Conservation (phyloP, 2,329 filamentous ascomycete species). For the Cryphonectria nitschkei region DNA sequence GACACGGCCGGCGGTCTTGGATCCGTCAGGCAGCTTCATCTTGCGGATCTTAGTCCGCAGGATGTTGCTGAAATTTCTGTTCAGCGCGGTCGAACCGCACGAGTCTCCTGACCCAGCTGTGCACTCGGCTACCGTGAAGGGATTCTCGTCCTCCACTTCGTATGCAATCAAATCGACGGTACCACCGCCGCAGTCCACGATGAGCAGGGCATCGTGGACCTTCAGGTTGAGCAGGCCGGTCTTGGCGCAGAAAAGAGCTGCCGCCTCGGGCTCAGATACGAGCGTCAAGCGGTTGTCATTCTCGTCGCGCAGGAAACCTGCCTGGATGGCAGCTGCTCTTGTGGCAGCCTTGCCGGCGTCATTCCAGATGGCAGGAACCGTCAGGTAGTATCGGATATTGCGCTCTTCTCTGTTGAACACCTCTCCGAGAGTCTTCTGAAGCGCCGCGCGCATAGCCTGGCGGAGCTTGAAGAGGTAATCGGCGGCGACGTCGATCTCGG, state of each 20-base stretch:
- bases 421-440: conserved; percentile 95
- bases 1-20: conserved; percentile 95
- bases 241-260: conserved; percentile 97
- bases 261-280: conserved; percentile 94
- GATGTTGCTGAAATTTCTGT: conserved; percentile 98
- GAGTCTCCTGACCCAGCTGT: conserved; percentile 97
- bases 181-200: conserved; percentile 97
- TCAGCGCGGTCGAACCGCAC: conserved; percentile 96
- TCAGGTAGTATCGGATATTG: conserved; percentile 97
- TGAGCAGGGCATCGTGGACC: conserved; percentile 96
- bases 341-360: conserved; percentile 98
- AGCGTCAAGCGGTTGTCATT: conserved; percentile 96
- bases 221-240: conserved; percentile 94
- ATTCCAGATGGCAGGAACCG: conserved; percentile 99
- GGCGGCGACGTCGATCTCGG: conserved; percentile 98
- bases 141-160: conserved; percentile 96
- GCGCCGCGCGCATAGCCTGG: conserved; percentile 92
- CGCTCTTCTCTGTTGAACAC: conserved; percentile 98
- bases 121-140: conserved; percentile 95
- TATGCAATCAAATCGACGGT: conserved; percentile 99
- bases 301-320: conserved; percentile 93
- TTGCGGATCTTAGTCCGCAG: conserved; percentile 96
- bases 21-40: conserved; percentile 98
- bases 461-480: conserved; percentile 98
- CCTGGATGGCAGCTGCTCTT: conserved; percentile 92